Evolutionary conservation across 805 yeast genomes (phyloP).

Genomic region (Starmerella ratchasimensis): DNA sequence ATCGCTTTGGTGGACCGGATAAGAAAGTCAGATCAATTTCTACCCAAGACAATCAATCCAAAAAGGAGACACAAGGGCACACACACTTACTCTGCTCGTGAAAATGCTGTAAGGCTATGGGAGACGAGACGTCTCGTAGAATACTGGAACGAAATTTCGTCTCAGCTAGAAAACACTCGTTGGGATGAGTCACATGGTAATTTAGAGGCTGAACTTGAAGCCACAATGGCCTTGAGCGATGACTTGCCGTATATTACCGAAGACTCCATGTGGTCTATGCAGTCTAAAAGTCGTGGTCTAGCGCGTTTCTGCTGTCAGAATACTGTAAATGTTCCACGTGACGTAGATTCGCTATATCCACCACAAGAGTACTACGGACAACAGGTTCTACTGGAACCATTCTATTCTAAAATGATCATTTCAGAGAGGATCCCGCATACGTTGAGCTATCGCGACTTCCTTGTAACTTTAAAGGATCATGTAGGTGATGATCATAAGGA

Average conservation of each 20-base stretch:
- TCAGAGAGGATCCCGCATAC: not conserved
- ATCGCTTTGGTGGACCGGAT: conserved; percentile 49
- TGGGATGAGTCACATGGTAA: not conserved
- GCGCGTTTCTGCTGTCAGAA: conserved; percentile 35
- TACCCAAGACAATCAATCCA: conserved; percentile 6
- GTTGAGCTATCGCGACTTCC: conserved; percentile 36
- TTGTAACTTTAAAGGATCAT: conserved; percentile 29
- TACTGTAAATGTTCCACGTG: conserved; percentile 32
- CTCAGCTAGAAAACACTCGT: not conserved
- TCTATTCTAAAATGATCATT: conserved; percentile 3
- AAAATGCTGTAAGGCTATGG: conserved; percentile 10
- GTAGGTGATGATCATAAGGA: no score
- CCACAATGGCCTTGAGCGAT: conserved; percentile 2
- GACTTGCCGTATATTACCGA: conserved; percentile 1
- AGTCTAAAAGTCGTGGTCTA: conserved; percentile 7
- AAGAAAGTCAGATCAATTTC: conserved; percentile 15
- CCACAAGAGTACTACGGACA: conserved; percentile 37
- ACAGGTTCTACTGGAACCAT: conserved; percentile 35
- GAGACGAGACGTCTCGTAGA: conserved; percentile 10
- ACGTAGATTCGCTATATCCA: conserved; percentile 39
- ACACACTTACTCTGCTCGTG: conserved; percentile 8
- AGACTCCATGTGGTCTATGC: not conserved
- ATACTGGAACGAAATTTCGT: not conserved
- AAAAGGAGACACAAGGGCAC: not conserved
- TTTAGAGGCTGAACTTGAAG: not conserved